Base-by-base conservation (phyloP, 2,329 filamentous ascomycete species). In the Gremmenia infestans region DNA sequence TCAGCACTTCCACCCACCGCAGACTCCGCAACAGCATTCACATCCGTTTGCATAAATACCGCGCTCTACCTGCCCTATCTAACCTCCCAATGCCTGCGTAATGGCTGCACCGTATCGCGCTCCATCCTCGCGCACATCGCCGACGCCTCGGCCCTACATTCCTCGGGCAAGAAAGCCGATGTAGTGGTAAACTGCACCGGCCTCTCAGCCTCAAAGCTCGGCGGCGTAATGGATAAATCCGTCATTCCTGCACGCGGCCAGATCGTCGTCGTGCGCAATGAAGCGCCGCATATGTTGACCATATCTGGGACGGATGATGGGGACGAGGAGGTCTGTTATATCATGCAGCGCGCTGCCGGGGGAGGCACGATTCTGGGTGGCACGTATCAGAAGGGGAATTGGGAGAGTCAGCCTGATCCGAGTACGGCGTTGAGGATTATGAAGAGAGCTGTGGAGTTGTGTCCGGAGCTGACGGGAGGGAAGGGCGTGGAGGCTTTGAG, bases 31-130 rank as follows among this genome's bases (percentile, higher is more conserved):
- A 88, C 83, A 50, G 77, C 80, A 54, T 96, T 94, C 71, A 90
- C 83, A 7, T 93, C 89, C 1, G 86, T 96, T 42, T 97, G 92
- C 73, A 93, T 97, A 71, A 97, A 97, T 74, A 89, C 89, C 0
- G 83, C 88, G 43, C 74, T 97, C 56, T 97, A 97, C 73, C 82
- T 97, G 2, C 84, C 89, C 4, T 97, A 89, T 83, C 84, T 97
- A 0, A 76, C 89, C 0, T 88, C 89, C 0, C 86, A 94, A 73
- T 95, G 90, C 70, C 78, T 88, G 28, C 84, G 83, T 64, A 82
- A 84, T 55, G 89, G 90, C 28, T 87, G 89, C 6, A 76, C 83
- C 1, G 75, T 93, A 66, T 81, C 82, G 65, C 81, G 89, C 19
- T 82, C 74, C 2, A 70, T 80, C 1, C 72, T 92, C 48, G 72